phyloP scores from a whole-genome alignment of 179 eudicot genomes.

The Camellia oleifera region DNA sequence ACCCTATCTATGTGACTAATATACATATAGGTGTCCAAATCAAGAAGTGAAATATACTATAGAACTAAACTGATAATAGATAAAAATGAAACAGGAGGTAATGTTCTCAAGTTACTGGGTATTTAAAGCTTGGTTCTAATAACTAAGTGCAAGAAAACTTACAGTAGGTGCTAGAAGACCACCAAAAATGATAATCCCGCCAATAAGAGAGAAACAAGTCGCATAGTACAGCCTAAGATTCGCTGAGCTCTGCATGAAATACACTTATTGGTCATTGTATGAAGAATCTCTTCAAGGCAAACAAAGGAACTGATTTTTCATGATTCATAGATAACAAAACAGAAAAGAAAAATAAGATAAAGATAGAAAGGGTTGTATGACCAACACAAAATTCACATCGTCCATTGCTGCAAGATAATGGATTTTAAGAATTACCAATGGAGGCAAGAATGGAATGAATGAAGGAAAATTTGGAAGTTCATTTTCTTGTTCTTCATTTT shows the following conservation, averaged over 20 bases:
- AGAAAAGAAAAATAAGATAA: too few relatives aligned
- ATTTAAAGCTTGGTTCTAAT: not conserved
- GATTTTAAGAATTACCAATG: conserved; percentile 50
- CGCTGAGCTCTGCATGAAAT: conserved; percentile 56
- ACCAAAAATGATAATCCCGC: conserved; percentile 74
- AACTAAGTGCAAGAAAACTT: conserved; percentile 32
- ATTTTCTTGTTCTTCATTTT: conserved; percentile 67
- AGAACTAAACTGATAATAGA: not conserved
- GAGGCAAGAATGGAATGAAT: conserved; percentile 94
- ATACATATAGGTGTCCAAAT: not conserved
- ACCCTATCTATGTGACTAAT: not conserved
- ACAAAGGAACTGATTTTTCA: not conserved
- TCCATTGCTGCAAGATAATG: not conserved
- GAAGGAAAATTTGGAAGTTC: conserved; percentile 90
- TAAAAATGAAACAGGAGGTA: not conserved
- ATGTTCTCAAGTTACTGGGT: not conserved
- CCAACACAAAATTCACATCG: not conserved
- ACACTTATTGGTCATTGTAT: conserved; percentile 6
- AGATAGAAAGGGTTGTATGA: not conserved
- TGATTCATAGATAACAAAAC: not conserved
- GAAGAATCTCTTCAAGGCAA: conserved; percentile 1
- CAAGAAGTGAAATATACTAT: not conserved
- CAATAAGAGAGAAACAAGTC: conserved; percentile 73
- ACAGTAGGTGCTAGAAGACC: conserved; percentile 87
- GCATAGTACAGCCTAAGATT: conserved; percentile 83